Base-by-base conservation (phyloP, 148 eudicot species). In the Persicaria tinctoria region DNA sequence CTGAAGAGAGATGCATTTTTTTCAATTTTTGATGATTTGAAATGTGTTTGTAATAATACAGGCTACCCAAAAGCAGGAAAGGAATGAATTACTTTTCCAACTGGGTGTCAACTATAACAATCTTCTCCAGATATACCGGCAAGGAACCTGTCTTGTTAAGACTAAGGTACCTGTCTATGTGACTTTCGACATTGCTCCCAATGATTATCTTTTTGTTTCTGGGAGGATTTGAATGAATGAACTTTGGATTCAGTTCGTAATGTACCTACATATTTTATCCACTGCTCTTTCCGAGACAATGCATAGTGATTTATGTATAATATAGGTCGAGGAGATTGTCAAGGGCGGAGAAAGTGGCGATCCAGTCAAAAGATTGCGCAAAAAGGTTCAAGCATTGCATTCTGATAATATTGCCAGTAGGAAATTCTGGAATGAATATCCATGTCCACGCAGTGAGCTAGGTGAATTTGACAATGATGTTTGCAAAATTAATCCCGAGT, bases 91-190 rank as follows among this genome's bases (percentile, higher is more conserved):
- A 70, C 92, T 95, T 77, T 95, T 85, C 83, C 84, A 82, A 70
- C 80, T 91, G 79, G 87, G 86, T 59, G 80, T 92, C 68, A 95
- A 92, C 78, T 90, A 95, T 81, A 89, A 87, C 73, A 81, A 82
- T 9, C 82, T 87, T 73, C 89, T 89, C 64, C 81, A 79, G 27
- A 90, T 89, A 72, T 90, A 85, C 74, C 89, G 97, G 50, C 97
- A 95, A 79, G 99, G 99, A 57, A 85, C 97, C 60, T 92, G 93
- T 79, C 82, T 87, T 80, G 74, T 90, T 66, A 89, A 88, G 83
- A 76, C 83, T 77, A 81, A 92, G 96, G 97, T 91, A 66, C 62
- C n/a, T 17, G 53, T 71, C 44, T 44, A 41, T 63, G 8, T 66
- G 47, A 14, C 46, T 38, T 38, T 41, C 72, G 60, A 32, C 8